Base-by-base conservation (phyloP, 495 filamentous ascomycete species). In the Hypoxylon crocopeplum region DNA sequence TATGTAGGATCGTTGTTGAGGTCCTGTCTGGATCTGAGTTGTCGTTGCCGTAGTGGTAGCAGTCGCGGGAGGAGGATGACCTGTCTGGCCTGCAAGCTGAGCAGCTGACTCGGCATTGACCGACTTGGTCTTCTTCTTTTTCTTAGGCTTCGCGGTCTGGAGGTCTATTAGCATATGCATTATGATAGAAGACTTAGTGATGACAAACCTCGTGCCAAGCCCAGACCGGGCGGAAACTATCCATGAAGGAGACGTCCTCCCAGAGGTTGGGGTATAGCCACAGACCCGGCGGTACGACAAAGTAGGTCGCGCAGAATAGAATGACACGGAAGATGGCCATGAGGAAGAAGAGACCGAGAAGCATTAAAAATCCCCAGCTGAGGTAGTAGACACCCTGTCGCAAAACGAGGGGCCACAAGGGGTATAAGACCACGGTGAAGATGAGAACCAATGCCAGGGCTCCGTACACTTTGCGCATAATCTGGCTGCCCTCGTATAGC, bases 261-360 rank as follows among this genome's bases (percentile, higher is more conserved):
- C 97, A 99, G 16, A 99, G 72, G 69, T 99, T 99, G 38, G 95
- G 95, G 79, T 92, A 99, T 38, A 99, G 80, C 95, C 95, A 99
- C 22, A 99, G 79, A 59, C 95, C 95, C 1, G 93, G 94, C 11
- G 92, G 80, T 7, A 85, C 82, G 6, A 84, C 79, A 68, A 98
- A 93, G 64, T 96, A 89, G 8, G 95, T 98, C 69, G 93, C 74
- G 64, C 88, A 88, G 77, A 98, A 99, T n/a, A 99, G 77, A 47
- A 98, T 96, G 16, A 98, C 80, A 48, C 95, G 84, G 83, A 98
- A 91, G 62, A 99, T 93, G 0, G 93, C 87, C 93, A 99, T 97
- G 64, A 85, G 89, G 74, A 99, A 97, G 85, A 99, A 99, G 47
- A 96, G 74, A 24, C 91, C 95, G 32, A 99, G 84, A 46, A 98